Evolutionary conservation across 805 yeast genomes (phyloP).

Genomic region (Saturnispora mendoncae): DNA sequence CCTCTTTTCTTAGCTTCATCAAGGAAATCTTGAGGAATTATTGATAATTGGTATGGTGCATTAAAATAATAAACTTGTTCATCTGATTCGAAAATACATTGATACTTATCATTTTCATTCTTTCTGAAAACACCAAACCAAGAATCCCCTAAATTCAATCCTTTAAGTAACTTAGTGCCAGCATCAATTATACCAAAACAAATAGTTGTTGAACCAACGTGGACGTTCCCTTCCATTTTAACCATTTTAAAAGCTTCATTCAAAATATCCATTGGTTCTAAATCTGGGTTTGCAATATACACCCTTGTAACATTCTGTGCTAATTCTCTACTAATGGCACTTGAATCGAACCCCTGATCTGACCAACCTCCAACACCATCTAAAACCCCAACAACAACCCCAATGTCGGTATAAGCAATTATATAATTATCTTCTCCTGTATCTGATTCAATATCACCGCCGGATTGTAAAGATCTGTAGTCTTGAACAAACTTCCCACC

Average conservation of each 20-base stretch:
- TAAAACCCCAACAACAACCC: conserved; percentile 66
- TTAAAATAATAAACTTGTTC: conserved; percentile 83
- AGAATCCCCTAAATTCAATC: conserved; percentile 88
- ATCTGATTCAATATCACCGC: conserved; percentile 37
- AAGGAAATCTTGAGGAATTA: conserved; percentile 59
- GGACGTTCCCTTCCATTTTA: conserved; percentile 45
- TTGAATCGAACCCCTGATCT: conserved; percentile 82
- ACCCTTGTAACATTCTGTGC: conserved; percentile 44
- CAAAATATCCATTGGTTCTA: conserved; percentile 42
- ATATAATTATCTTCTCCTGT: conserved; percentile 76
- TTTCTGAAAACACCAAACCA: conserved; percentile 81
- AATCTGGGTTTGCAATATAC: conserved; percentile 23
- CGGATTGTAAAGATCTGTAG: conserved; percentile 15
- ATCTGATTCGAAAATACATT: conserved; percentile 54
- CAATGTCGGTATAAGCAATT: conserved; percentile 36
- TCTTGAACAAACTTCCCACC: conserved; percentile 24
- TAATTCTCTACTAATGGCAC: conserved; percentile 76
- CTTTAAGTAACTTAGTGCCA: conserved; percentile 41
- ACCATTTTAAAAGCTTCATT: conserved; percentile 48
- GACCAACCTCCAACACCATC: conserved; percentile 99
- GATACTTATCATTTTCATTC: conserved; percentile 19
- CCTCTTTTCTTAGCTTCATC: conserved; percentile 47
- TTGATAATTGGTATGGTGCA: conserved; percentile 85
- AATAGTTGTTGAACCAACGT: conserved; percentile 92
- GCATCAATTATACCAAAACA: conserved; percentile 68